Base-by-base conservation (phyloP, 2,329 filamentous ascomycete genomes). In the Aspergillus pseudoterreus region DNA sequence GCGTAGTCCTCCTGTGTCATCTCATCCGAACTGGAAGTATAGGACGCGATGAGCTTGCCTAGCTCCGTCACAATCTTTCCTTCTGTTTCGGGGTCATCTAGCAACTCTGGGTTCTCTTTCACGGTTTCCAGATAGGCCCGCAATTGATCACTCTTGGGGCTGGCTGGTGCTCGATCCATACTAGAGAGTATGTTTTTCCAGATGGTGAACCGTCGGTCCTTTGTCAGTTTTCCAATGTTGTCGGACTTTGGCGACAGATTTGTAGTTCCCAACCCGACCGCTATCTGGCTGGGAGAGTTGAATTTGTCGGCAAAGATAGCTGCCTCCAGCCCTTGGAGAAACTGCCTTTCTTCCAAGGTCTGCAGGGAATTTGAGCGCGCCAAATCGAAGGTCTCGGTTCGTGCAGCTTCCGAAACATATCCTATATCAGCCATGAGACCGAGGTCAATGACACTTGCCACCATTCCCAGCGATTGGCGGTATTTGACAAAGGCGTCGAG, bases 401-500 rank as follows among this genome's bases (percentile, higher is more conserved):
- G 48, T 8, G 50, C 38, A 51, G 51, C 38, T 42, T 58, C 22
- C 49, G 45, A 42, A 2, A 52, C 47, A 22, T 57, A 62, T n/a
- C 66, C 66, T 6, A 63, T 61, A 15, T 58, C 68, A 3, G 42
- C 50, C 47, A 69, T 58, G 1, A 60, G 43, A 0, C 63, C 64
- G 1, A 68, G 47, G 22, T 68, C 56, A n/a, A 69, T 43, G 4
- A 57, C 52, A 21, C 52, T 48, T 14, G 59, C 63, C 12, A 51
- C 38, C 2, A 64, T 51, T 9, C 67, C 64, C 4, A 54, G 36
- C 0, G 38, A 33, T 0, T 50, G 58, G 11, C 68, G 64, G 38
- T 66, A 62, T 10, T 49, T 46, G 1, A 59, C 61, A 9, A 71
- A 58, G 1, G 61, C 58, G 39, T 69, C 63, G 6, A 70, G 57